phyloP scores from a whole-genome alignment of 2,329 filamentous ascomycete genomes.

The Ophiostoma triangulosporum region DNA sequence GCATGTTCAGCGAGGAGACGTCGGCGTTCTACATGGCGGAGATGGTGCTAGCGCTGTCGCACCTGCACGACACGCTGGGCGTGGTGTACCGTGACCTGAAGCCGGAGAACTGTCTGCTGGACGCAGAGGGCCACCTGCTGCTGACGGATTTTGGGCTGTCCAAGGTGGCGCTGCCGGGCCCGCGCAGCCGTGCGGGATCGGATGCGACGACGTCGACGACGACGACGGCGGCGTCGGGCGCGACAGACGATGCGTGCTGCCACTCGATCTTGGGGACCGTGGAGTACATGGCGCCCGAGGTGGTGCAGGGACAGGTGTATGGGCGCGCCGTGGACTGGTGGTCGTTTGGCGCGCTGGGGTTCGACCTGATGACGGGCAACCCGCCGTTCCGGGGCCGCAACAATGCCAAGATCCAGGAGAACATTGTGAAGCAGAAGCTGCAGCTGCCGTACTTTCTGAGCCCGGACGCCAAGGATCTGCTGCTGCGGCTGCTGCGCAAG shows the following conservation, averaged over 20 bases:
- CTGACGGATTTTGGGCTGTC: constrained; percentile 94
- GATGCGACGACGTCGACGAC: background rate
- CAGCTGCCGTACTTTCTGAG: constrained; percentile 80
- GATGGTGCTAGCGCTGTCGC: constrained; percentile 85
- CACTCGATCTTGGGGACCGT: constrained; percentile 88
- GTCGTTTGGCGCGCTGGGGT: constrained; percentile 87
- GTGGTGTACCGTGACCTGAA: constrained; percentile 96
- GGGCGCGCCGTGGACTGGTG: constrained; percentile 97
- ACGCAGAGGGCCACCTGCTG: constrained; percentile 80
- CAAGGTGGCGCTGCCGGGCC: constrained; percentile 59
- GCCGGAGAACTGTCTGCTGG: constrained; percentile 91
- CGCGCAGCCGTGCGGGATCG: constrained; percentile 29
- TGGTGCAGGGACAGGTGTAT: constrained; percentile 77
- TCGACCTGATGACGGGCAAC: constrained; percentile 81
- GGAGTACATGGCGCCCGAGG: constrained; percentile 98
- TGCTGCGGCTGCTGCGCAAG: constrained; percentile 80
- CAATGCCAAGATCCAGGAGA: constrained; percentile 88
- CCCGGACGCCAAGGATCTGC: constrained; percentile 83
- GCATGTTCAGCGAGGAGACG: constrained; percentile 84
- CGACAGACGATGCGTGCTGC: constrained; percentile 49
- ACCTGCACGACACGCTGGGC: constrained; percentile 81
- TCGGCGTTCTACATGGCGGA: constrained; percentile 98
- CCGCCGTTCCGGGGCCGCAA: constrained; percentile 87
- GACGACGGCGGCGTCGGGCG: background rate
- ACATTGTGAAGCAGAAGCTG: constrained; percentile 88